phyloP scores from a whole-genome alignment of 176 grass and related monocot genomes.

The Raddia guianensis region DNA sequence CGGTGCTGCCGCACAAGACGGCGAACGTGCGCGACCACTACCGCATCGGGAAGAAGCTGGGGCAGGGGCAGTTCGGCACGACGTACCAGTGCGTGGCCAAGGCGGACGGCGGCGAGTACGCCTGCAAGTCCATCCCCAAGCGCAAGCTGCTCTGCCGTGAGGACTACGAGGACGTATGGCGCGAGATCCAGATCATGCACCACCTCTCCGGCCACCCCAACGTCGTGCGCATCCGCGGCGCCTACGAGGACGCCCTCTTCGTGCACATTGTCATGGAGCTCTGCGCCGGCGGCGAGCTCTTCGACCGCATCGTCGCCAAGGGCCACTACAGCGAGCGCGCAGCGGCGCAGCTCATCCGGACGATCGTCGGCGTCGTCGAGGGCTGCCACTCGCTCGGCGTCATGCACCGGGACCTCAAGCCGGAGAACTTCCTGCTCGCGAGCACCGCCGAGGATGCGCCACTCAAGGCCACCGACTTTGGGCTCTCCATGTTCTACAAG shows the following conservation, averaged over 20 bases:
- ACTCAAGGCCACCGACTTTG: constrained; percentile 96
- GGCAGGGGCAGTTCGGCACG: constrained; percentile 94
- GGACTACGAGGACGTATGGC: constrained; percentile 87
- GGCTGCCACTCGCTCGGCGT: constrained; percentile 95
- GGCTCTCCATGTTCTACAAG: constrained; percentile 94
- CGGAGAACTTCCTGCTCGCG: constrained; percentile 92
- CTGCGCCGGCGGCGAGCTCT: constrained; percentile 90
- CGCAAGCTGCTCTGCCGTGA: constrained; percentile 92
- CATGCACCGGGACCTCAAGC: constrained; percentile 97
- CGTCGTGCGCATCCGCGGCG: constrained; percentile 82
- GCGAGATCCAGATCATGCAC: constrained; percentile 99
- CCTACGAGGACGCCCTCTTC: constrained; percentile 93
- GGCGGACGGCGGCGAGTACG: constrained; percentile 69
- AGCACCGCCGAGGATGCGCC: constrained; percentile 75
- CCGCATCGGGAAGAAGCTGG: constrained; percentile 92
- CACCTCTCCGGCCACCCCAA: constrained; percentile 89
- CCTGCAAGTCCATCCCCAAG: constrained; percentile 98
- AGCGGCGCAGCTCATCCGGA: constrained; percentile 76
- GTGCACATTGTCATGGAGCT: constrained; percentile 99
- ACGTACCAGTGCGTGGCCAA: constrained; percentile 88
- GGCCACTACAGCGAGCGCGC: constrained; percentile 88
- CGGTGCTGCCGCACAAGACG: constrained; percentile 92
- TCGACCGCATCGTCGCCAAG: constrained; percentile 93
- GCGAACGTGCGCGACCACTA: constrained; percentile 91
- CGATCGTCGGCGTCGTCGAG: constrained; percentile 87